Evolutionary conservation across 1,139 yeast genomes (phyloP).

Genomic region (Yamadazyma oceani): DNA sequence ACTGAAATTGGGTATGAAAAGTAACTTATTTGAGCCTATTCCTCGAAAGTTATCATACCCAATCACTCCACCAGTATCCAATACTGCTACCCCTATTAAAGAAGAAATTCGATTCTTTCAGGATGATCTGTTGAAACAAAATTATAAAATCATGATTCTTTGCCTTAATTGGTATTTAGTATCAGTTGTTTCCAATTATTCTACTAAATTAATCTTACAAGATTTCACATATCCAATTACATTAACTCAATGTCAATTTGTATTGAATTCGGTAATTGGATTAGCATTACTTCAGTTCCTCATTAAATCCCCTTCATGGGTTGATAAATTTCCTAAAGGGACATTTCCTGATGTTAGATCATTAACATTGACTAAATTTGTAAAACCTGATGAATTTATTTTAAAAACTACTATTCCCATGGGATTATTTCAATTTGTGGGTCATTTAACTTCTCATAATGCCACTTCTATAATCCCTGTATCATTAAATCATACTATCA

Average conservation of each 20-base stretch:
- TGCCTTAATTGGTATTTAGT: conserved; percentile 79
- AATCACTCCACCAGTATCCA: conserved; percentile 39
- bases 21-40: conserved; percentile 11
- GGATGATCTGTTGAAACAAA: conserved; percentile 17
- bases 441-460: conserved; percentile 86
- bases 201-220: conserved; percentile 72
- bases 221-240: conserved; percentile 78
- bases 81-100: conserved; percentile 31
- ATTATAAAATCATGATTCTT: conserved; percentile 33
- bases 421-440: conserved; percentile 90
- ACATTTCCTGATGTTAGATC: conserved; percentile 44
- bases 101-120: conserved; percentile 6
- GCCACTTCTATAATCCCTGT: conserved; percentile 89
- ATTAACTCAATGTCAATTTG: conserved; percentile 80
- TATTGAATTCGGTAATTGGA: conserved; percentile 61
- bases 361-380: conserved; percentile 29
- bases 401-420: conserved; percentile 77
- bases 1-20: conserved; percentile 15
- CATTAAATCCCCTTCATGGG: conserved; percentile 21
- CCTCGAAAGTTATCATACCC: conserved; percentile 22
- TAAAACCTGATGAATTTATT: conserved; percentile 55
- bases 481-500: conserved; percentile 86
- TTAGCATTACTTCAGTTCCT: conserved; percentile 28
- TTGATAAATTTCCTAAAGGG: conserved; percentile 52
- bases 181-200: conserved; percentile 79